Percentiles rank a stretch among this genome's conserved stretches.
Conservation (phyloP, 306 rosid genomes). For the Inga leiocalycina region DNA sequence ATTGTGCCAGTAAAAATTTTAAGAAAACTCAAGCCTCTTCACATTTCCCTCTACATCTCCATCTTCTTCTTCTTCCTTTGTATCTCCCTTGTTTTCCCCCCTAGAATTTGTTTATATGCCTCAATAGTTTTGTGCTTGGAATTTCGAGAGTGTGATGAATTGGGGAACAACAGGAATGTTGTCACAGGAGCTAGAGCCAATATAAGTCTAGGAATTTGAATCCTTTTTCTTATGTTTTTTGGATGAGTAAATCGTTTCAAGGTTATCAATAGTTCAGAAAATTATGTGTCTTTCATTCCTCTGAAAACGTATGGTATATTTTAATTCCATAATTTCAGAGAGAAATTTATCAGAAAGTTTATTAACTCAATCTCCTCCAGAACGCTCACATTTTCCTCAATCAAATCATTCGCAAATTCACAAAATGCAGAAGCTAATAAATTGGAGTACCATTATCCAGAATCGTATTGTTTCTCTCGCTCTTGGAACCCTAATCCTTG, state of each 20-base stretch:
- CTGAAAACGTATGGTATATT: too few species aligned
- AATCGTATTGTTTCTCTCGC: constrained; percentile 47
- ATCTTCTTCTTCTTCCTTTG: constrained; percentile 21
- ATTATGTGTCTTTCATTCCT: too few species aligned
- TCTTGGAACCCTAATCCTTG: constrained; percentile 43
- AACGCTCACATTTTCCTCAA: constrained; percentile 20
- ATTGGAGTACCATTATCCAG: constrained; percentile 40
- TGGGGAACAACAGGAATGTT: constrained; percentile 66
- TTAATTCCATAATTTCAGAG: too few species aligned
- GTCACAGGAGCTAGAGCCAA: constrained; percentile 38
- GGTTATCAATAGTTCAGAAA: too few species aligned
- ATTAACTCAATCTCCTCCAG: constrained; percentile 42
- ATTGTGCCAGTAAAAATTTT: constrained; percentile 34
- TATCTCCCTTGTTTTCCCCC: not conserved
- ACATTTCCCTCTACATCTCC: constrained; percentile 31
- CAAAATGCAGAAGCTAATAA: constrained; percentile 42
- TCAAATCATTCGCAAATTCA: constrained; percentile 36
- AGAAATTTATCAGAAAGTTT: too few species aligned
- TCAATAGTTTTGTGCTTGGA: constrained; percentile 22
- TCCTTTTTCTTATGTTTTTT: too few species aligned
- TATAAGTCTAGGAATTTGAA: too few species aligned
- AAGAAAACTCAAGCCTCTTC: constrained; percentile 58
- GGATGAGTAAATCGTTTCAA: too few species aligned
- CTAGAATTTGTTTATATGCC: constrained; percentile 29
- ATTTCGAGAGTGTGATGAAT: constrained; percentile 47